Percentiles rank a stretch among this genome's conserved stretches.
Conservation (phyloP, 257 asterid species). For the Euphrasia confusa region DNA sequence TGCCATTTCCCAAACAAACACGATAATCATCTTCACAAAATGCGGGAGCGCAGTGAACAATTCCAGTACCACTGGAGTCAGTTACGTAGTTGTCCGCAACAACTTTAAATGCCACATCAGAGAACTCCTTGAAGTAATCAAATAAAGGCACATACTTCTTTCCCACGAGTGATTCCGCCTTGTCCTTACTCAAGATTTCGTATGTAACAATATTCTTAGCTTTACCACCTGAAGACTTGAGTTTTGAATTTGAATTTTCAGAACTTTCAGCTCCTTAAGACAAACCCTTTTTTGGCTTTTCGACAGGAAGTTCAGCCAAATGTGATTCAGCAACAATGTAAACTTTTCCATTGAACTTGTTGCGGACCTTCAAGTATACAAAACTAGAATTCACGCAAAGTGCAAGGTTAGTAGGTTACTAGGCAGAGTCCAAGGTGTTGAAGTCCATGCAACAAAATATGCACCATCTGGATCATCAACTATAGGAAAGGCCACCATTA, state of each 20-base stretch:
- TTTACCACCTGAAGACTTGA: constrained; percentile 63
- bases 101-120: constrained; percentile 77
- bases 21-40: constrained; percentile 99
- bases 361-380: constrained; percentile 73
- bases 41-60: constrained; percentile 99
- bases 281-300: constrained; percentile 56
- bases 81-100: constrained; percentile 87
- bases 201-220: constrained; percentile 55
- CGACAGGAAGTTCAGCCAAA: constrained; percentile 82
- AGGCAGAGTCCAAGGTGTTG: constrained; percentile 99
- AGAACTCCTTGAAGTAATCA: constrained; percentile 75
- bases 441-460: constrained; percentile 91
- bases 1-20: constrained; percentile 68
- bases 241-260: constrained; percentile 44
- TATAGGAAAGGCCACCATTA: constrained; percentile 82
- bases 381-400: constrained; percentile 85
- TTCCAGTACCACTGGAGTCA: constrained; percentile 89
- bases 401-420: constrained; percentile 94
- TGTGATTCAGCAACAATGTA: constrained; percentile 88
- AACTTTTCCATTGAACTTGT: constrained; percentile 69
- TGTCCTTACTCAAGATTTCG: constrained; percentile 60
- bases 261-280: constrained; percentile 49
- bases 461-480: constrained; percentile 75
- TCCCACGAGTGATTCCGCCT: constrained; percentile 77
- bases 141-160: constrained; percentile 80